These are phyloP conservation scores for Myxozyma sirexii DNA, from an alignment of 805 yeast genomes.

Conservation along the genomic window DNA sequence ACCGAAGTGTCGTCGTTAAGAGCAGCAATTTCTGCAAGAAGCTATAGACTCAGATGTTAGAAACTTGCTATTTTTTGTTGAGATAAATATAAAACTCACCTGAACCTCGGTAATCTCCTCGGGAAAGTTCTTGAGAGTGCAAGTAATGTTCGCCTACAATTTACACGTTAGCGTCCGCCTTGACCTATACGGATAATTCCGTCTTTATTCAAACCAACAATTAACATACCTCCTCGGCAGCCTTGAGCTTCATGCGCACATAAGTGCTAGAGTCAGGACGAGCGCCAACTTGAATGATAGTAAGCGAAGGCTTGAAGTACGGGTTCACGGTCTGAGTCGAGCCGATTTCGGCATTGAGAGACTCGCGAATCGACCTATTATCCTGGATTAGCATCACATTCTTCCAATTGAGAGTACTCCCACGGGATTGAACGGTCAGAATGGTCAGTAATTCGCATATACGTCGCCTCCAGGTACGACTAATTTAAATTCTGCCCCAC, in stretches of 20 bases:
- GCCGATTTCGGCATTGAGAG: conserved; percentile 55
- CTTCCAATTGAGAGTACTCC: not conserved
- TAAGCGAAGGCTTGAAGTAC: conserved; percentile 71
- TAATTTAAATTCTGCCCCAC: not conserved
- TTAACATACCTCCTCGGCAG: conserved; percentile 62
- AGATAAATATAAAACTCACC: too few species aligned
- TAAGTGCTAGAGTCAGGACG: conserved; percentile 91
- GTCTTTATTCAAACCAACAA: not conserved
- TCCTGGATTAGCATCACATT: not conserved
- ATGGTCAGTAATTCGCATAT: not conserved
- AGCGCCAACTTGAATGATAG: conserved; percentile 86
- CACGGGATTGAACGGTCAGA: not conserved
- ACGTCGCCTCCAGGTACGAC: not conserved
- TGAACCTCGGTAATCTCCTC: conserved; percentile 63
- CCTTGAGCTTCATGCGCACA: conserved; percentile 87
- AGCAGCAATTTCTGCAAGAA: conserved; percentile 57
- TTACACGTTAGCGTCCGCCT: not conserved
- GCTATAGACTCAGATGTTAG: too few species aligned
- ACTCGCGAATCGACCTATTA: conserved; percentile 48
- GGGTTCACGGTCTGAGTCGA: conserved; percentile 49
- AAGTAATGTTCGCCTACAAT: conserved; percentile 62
- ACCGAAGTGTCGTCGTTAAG: conserved; percentile 75
- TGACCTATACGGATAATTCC: too few species aligned
- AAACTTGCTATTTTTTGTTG: too few species aligned
- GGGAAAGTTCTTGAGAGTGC: conserved; percentile 65